Percentiles rank a stretch among this genome's conserved stretches.
phyloP scores from a whole-genome alignment of 1,284 basidiomycete species.

The Apiotrichum porosum region DNA sequence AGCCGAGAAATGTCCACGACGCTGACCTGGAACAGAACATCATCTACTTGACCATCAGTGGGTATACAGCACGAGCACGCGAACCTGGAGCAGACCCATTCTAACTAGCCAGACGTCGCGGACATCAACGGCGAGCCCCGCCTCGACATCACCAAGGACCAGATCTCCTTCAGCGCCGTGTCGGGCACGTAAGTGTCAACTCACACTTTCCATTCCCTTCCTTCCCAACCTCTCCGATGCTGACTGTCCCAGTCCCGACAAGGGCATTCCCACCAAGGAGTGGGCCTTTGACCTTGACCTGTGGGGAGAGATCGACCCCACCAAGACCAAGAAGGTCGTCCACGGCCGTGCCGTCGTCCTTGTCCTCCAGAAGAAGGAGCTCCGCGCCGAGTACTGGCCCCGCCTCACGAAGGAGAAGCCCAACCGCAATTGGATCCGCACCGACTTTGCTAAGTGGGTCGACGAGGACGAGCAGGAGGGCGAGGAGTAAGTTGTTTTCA shows the following conservation, averaged over 20 bases:
- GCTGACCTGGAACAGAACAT: too few relatives aligned
- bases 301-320: constrained; percentile 65
- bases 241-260: constrained; percentile 48
- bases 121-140: constrained; percentile 65
- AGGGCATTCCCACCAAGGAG: constrained; percentile 58
- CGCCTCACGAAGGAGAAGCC: constrained; percentile 78
- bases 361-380: constrained; percentile 73
- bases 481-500: constrained; percentile 35
- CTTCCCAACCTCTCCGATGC: not conserved
- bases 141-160: constrained; percentile 61
- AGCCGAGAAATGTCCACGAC: too few relatives aligned
- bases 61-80: not conserved
- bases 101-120: constrained; percentile 58
- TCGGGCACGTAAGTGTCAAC: constrained; percentile 66
- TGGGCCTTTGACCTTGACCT: constrained; percentile 71
- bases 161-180: constrained; percentile 65
- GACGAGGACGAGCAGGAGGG: constrained; percentile 92
- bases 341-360: constrained; percentile 63
- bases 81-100: not conserved
- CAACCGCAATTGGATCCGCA: constrained; percentile 75
- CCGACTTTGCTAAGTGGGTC: constrained; percentile 84
- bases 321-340: constrained; percentile 60
- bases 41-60: constrained; percentile 65
- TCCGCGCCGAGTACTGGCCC: constrained; percentile 75
- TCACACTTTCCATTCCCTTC: too few relatives aligned